Evolutionary conservation across 129 eudicot species (phyloP), one percentile per base, ranked within the genome.

Genomic region (Rutidosis leptorrhynchoides): DNA sequence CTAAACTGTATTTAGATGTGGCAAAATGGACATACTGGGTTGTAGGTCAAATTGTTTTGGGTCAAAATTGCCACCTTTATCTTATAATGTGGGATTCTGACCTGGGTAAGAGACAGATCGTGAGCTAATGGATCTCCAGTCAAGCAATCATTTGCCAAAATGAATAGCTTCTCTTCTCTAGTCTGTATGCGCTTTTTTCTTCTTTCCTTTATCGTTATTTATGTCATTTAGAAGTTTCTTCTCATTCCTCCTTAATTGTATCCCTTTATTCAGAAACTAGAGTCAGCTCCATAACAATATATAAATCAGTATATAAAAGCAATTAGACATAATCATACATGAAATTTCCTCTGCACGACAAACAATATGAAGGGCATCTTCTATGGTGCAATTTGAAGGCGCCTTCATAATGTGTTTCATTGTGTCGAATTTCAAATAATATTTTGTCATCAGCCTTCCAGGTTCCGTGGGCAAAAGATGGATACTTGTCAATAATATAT

Each of bases 201-300:
- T 82, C 84, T 89, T 42, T 94, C 95, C 87, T 81, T 94, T 94
- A 76, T 94, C 97, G 58, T 71, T 76, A 71, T 94, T 94, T 74
- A 89, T 89, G 81, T 94, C 97, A 73, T 89, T 89, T 35, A 94
- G 72, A 68, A 94, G 79, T 78, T 87, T 94, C 85, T 94, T 94
- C 76, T 94, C 99, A 69, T 86, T 94, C 80, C 99, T 83, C 58
- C 99, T 82, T 62, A 94, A 89, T 62, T 94, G 99, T 84, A 94
- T 84, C 99, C 99, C 99, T 94, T 83, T 69, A 77, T 70, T 23
- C 17, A 51, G 51, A 42, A 60, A 75, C 61, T 15, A 6, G 65
- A n/a, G 67, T 71, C 74, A 58, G 64, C 56, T 51, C 28, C 62
- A 76, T 69, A 69, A n/a, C n/a, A n/a, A n/a, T n/a, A 58, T 23